Base-by-base conservation (phyloP, 2,329 filamentous ascomycete genomes). In the Colletotrichum sublineola region DNA sequence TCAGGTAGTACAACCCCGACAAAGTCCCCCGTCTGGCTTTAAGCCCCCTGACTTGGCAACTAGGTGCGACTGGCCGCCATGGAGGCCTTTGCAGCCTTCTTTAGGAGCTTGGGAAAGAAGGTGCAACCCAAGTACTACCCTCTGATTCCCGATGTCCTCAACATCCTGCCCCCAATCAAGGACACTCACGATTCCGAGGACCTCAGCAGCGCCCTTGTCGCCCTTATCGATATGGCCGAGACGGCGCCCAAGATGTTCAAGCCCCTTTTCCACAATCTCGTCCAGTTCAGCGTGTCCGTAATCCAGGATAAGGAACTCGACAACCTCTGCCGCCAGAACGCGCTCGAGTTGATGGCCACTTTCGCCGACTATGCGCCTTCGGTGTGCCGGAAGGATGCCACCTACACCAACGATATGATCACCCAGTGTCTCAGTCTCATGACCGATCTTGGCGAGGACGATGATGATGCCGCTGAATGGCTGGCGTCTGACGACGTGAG, bases 161-260 rank as follows among this genome's bases (percentile, higher is more conserved):
- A 97, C 81, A 95, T 98, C 71, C 88, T 99, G 4, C 95, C 95
- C 9, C 96, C 96, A 1, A 92, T 99, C 81, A 98, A 98, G 83
- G 94, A 98, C 76, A 90, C 93, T 2, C 90, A 93, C 75, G 94
- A 99, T 79, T 96, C 94, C 15, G 96, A 98, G 18, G 92, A 97
- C 75, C 90, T 99, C 20, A 96, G 94, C 76, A 95, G 95, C 80
- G 95, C 95, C 31, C 90, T 99, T 53, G 86, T 98, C 68, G 93
- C 96, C 33, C 88, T 99, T 60, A 98, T 99, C 78, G 96, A 98
- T 75, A 88, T 99, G 67, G 96, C 96, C 50, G 96, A 98, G 82
- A 89, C 93, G n/a, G 93, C 94, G 31, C 95, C 96, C 31, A 97
- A 96, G 84, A 98, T 98, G 95, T 99, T 99, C 86, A 97, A 96